phyloP scores from a whole-genome alignment of 1,139 yeast genomes.

The Blastobotrys petasosporus region DNA sequence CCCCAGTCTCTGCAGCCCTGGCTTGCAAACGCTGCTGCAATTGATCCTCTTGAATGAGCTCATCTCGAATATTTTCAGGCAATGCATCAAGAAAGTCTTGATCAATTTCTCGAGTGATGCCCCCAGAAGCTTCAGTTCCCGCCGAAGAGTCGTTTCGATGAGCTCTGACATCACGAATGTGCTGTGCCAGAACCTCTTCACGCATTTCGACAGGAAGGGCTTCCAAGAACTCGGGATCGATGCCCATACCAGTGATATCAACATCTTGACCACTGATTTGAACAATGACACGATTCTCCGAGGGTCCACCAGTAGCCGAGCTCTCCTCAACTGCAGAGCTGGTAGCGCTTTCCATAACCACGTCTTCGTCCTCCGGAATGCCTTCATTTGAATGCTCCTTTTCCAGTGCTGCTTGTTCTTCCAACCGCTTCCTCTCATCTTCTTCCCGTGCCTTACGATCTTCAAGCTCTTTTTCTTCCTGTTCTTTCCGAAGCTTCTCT shows the following conservation, averaged over 20 bases:
- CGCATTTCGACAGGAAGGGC: conserved; percentile 92
- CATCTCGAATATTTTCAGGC: conserved; percentile 69
- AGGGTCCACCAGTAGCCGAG: conserved; percentile 13
- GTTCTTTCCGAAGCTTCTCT: conserved; percentile 23
- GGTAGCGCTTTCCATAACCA: conserved; percentile 11
- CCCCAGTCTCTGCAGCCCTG: conserved; percentile 24
- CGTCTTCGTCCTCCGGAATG: conserved; percentile 16
- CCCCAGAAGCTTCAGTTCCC: conserved; percentile 22
- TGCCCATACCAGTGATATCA: conserved; percentile 84
- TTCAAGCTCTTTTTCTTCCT: conserved; percentile 26
- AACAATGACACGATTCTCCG: conserved; percentile 54
- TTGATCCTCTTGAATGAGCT: conserved; percentile 61
- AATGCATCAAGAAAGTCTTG: conserved; percentile 78
- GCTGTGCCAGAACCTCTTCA: conserved; percentile 87
- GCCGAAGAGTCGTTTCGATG: conserved; percentile 27
- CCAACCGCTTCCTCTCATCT: conserved; percentile 28
- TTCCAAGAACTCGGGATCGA: conserved; percentile 84
- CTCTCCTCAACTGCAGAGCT: conserved; percentile 2
- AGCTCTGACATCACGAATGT: conserved; percentile 53
- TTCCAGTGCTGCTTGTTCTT: conserved; percentile 17
- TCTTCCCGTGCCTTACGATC: conserved; percentile 29
- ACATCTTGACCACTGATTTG: conserved; percentile 73
- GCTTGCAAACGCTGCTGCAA: conserved; percentile 10
- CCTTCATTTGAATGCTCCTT: conserved; percentile 2
- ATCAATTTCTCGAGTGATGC: conserved; percentile 55